phyloP scores from a whole-genome alignment of 176 grass and related monocot genomes.

The Raddia guianensis region DNA sequence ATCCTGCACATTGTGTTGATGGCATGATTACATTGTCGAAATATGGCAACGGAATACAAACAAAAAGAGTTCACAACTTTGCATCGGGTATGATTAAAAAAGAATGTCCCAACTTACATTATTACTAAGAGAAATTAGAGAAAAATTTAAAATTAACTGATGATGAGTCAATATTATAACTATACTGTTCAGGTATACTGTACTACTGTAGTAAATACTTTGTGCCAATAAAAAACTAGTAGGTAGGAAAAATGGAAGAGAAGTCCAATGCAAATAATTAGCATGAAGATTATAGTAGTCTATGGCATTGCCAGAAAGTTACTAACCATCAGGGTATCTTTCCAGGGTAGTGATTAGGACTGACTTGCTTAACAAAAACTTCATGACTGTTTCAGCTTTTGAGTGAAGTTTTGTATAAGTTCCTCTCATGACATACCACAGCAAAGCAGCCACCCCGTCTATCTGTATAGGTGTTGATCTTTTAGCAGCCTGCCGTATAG shows the following conservation, averaged over 20 bases:
- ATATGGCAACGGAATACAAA: neutral
- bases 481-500: slow-evolving; percentile 63
- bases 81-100: slow-evolving; percentile 1
- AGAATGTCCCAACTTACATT: slow-evolving; percentile 1
- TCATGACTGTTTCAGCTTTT: slow-evolving; percentile 69
- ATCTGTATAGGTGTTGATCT: slow-evolving; percentile 55
- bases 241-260: slow-evolving; percentile 5
- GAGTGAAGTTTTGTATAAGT: slow-evolving; percentile 79
- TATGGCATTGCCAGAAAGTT: slow-evolving; percentile 19
- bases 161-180: neutral
- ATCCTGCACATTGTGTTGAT: slow-evolving; percentile 51
- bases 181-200: slow-evolving; percentile 13
- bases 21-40: slow-evolving; percentile 13
- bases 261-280: slow-evolving; percentile 21
- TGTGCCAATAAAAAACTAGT: neutral
- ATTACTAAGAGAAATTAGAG: slow-evolving; percentile 4
- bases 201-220: neutral
- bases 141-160: slow-evolving; percentile 14
- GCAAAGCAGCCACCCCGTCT: slow-evolving; percentile 68
- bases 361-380: slow-evolving; percentile 76
- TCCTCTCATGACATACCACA: slow-evolving; percentile 83
- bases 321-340: slow-evolving; percentile 72
- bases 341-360: slow-evolving; percentile 44
- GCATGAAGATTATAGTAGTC: slow-evolving; percentile 25
- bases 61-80: neutral